These are phyloP conservation scores for Phoma sp. DNA, from an alignment of 2,329 filamentous ascomycete genomes.

Conservation along the genomic window DNA sequence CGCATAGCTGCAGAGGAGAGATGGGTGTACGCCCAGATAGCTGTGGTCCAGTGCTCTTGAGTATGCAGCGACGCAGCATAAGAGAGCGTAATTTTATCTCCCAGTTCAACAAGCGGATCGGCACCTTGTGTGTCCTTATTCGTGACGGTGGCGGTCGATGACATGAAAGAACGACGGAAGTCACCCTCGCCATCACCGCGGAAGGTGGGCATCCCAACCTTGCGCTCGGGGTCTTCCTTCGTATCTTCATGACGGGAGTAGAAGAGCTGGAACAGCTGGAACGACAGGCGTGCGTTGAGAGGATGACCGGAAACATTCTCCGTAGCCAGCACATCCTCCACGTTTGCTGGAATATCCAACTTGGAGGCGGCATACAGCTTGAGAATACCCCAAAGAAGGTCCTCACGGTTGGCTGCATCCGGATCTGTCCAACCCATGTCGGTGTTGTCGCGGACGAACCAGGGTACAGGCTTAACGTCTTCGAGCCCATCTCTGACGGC, in stretches of 20 bases:
- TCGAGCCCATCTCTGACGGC: constrained; percentile 78
- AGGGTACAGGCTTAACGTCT: constrained; percentile 71
- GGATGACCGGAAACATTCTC: constrained; percentile 79
- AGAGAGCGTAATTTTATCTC: constrained; percentile 63
- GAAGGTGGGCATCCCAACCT: constrained; percentile 41
- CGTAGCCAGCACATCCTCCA: constrained; percentile 77
- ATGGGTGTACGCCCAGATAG: constrained; percentile 79
- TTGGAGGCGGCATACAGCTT: constrained; percentile 76
- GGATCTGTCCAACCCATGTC: constrained; percentile 68
- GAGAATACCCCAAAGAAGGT: constrained; percentile 86
- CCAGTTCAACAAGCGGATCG: constrained; percentile 63
- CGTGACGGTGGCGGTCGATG: constrained; percentile 35
- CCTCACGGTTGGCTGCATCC: constrained; percentile 68
- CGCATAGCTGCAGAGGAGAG: constrained; percentile 70
- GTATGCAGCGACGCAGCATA: constrained; percentile 48
- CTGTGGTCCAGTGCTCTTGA: constrained; percentile 51
- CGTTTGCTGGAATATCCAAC: constrained; percentile 48
- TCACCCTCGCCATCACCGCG: constrained; percentile 27
- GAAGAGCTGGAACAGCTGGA: constrained; percentile 77
- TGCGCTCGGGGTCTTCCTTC: constrained; percentile 35
- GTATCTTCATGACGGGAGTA: constrained; percentile 40
- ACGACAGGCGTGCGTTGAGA: constrained; percentile 77
- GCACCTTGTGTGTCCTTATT: constrained; percentile 61
- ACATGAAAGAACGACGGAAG: constrained; percentile 36
- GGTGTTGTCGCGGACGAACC: constrained; percentile 69